Evolutionary conservation across 257 asterid species (phyloP).

Genomic region (Plantago elongata): DNA sequence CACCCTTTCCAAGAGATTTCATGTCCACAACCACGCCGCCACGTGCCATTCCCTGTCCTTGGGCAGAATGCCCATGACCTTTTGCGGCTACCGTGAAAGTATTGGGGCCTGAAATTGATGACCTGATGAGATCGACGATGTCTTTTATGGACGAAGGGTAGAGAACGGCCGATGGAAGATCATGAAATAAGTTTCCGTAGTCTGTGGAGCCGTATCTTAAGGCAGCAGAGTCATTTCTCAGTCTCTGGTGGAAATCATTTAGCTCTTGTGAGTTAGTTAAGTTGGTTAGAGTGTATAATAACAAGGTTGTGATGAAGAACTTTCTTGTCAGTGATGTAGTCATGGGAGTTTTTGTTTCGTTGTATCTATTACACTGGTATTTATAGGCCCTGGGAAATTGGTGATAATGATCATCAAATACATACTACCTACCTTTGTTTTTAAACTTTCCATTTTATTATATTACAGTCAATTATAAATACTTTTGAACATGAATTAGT

Average conservation of each 20-base stretch:
- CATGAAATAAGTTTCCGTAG: slow-evolving; percentile 53
- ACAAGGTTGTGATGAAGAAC: too few species aligned
- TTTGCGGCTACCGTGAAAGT: slow-evolving; percentile 57
- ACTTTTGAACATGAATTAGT: too few species aligned
- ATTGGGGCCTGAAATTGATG: slow-evolving; percentile 33
- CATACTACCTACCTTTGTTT: too few species aligned
- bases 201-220: slow-evolving; percentile 38
- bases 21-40: slow-evolving; percentile 70
- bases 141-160: slow-evolving; percentile 48
- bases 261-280: too few species aligned
- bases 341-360: too few species aligned
- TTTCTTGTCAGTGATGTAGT: too few species aligned
- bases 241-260: not conserved
- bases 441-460: too few species aligned
- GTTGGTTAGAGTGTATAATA: too few species aligned
- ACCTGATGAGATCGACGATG: slow-evolving; percentile 31
- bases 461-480: too few species aligned
- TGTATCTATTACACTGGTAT: too few species aligned
- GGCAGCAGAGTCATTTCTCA: slow-evolving; percentile 31
- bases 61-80: slow-evolving; percentile 70
- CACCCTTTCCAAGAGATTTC: slow-evolving; percentile 24
- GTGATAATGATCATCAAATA: too few species aligned
- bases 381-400: too few species aligned
- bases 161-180: slow-evolving; percentile 51
- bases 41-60: slow-evolving; percentile 67